Base-by-base conservation (phyloP, 2,329 filamentous ascomycete species). In the Botrytis paeoniae region DNA sequence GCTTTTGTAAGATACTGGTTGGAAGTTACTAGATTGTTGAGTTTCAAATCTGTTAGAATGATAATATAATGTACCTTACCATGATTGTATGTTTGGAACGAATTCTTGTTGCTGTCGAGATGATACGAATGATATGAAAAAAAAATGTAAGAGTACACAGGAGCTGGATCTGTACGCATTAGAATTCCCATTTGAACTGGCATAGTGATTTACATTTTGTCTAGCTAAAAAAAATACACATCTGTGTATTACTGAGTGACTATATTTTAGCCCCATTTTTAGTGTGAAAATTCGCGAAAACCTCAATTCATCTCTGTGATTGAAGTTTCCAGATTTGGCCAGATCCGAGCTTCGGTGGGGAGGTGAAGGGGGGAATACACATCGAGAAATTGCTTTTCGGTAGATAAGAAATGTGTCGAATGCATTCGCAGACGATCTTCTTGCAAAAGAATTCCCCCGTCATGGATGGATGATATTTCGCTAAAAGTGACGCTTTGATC, bases 281-380 rank as follows among this genome's bases (percentile, higher is more conserved):
- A 4, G 25, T 3, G 25, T 6, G 4, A n/a, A 51, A 45, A 1
- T 54, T 7, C 22, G 4, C 48, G 10, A 54, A 29, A 54, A 16
- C 5, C 12, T 57, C 1, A 16, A 9, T 29, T 45, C 29, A 18
- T 18, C n/a, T 29, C n/a, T 16, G 7, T 18, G 14, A 18, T 16
- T 3, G 6, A 29, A 8, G 3, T 5, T 8, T 57, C 16, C 51
- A 4, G 16, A 29, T 29, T 2, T 7, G 3, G 14, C 51, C 51
- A 57, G 14, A 32, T 9, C 6, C 1, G 14, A 48, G 20, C 4
- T 25, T 48, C 8, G 9, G 20, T 48, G 9, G 20, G 4, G 45
- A 6, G 14, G 8, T 4, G 20, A 1, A 2, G 18, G 43, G 3
- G 8, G 8, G 20, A 1, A 0, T 22, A 25, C 3, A n/a, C 25